phyloP scores from a whole-genome alignment of 2,329 filamentous ascomycete genomes.

The Kalaharituber pfeilii region DNA sequence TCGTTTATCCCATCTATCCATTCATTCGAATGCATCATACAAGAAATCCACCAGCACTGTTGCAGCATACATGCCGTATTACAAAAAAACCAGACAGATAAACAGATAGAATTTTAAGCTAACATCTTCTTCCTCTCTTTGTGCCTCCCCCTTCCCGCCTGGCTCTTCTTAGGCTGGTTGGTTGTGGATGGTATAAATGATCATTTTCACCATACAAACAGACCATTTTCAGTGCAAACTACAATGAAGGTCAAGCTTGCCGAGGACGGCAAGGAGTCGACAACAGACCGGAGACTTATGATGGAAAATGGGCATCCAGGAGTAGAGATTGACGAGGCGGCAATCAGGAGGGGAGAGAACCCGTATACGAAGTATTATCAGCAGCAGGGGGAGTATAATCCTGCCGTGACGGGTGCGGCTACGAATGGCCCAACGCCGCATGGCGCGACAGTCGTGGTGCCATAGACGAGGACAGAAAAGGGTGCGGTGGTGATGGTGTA shows the following conservation, averaged over 20 bases:
- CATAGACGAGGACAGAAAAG: not conserved
- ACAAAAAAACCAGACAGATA: not conserved
- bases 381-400: constrained; percentile 24
- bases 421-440: constrained; percentile 12
- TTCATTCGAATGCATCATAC: not conserved
- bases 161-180: not conserved
- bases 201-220: constrained; percentile 16
- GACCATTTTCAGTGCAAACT: constrained; percentile 31
- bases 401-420: not conserved
- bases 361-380: constrained; percentile 32
- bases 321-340: constrained; percentile 30
- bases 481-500: too few relatives aligned
- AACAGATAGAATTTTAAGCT: constrained; percentile 11
- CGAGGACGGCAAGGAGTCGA: constrained; percentile 27
- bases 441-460: constrained; percentile 1
- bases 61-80: too few relatives aligned
- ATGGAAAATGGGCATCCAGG: constrained; percentile 31
- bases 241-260: constrained; percentile 25
- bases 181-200: constrained; percentile 3
- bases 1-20: not conserved
- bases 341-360: constrained; percentile 30
- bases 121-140: constrained; percentile 8
- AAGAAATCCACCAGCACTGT: not conserved
- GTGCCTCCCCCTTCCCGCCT: not conserved
- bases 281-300: constrained; percentile 26